These are phyloP conservation scores for Styphnolobium japonicum DNA, from an alignment of 306 rosid genomes.

Conservation along the genomic window DNA sequence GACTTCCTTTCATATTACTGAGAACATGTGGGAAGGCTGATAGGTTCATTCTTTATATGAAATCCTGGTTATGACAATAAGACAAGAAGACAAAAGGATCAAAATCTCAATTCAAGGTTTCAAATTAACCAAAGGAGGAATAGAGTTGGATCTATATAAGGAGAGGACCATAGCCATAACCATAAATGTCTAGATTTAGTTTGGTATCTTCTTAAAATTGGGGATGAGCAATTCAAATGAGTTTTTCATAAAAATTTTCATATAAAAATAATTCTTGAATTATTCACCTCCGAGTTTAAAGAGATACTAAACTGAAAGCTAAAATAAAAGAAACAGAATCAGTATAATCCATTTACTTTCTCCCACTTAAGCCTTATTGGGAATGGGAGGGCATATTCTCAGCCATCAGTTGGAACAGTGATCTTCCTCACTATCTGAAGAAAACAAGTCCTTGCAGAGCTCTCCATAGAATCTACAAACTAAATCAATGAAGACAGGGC, in stretches of 20 bases:
- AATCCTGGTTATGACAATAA: not conserved
- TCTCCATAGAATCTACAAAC: conserved; percentile 65
- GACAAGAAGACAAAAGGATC: not conserved
- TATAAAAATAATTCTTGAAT: not conserved
- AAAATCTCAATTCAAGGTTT: not conserved
- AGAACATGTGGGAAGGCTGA: not conserved
- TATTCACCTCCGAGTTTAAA: not conserved
- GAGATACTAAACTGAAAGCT: not conserved
- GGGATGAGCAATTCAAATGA: not conserved
- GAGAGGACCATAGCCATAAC: not conserved
- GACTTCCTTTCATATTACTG: not conserved
- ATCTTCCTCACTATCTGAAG: too few relatives aligned
- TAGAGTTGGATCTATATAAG: not conserved
- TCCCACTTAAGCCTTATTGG: too few relatives aligned
- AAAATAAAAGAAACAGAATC: not conserved
- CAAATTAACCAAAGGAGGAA: not conserved
- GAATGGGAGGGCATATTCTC: too few relatives aligned
- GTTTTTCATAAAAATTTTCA: not conserved
- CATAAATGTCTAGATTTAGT: too few relatives aligned
- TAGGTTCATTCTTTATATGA: not conserved
- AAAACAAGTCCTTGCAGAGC: conserved; percentile 63
- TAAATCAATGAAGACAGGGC: conserved; percentile 60
- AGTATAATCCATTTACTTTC: not conserved
- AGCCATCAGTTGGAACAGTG: too few relatives aligned
- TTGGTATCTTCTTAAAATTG: not conserved